A percentile compares a stretch with the other conserved stretches of the same genome.
phyloP scores from a whole-genome alignment of 352 stramenopile species.

The Aphanomyces stellatus region DNA sequence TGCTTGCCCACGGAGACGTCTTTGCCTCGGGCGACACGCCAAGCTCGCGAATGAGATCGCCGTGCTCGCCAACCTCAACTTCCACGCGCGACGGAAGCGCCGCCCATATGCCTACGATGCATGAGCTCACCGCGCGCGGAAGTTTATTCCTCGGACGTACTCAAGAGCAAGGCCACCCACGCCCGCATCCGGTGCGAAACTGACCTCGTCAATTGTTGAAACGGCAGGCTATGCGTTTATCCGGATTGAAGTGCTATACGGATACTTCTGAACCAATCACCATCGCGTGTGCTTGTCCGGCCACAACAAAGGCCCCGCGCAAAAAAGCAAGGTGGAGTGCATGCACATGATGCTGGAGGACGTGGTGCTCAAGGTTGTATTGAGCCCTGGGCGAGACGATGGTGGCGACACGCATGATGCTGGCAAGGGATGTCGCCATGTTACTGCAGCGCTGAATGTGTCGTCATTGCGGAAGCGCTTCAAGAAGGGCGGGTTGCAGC shows the following conservation, averaged over 20 bases:
- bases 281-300: not conserved
- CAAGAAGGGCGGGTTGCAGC: constrained; percentile 10
- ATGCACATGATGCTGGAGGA: not conserved
- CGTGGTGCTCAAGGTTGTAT: too few relatives aligned
- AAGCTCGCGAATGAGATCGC: not conserved
- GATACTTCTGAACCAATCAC: not conserved
- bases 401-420: not conserved
- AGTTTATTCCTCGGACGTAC: too few relatives aligned
- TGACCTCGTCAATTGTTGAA: too few relatives aligned
- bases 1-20: not conserved
- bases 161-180: too few relatives aligned
- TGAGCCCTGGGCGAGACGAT: too few relatives aligned
- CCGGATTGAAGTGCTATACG: not conserved
- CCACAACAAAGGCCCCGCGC: not conserved
- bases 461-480: constrained; percentile 3
- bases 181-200: too few relatives aligned
- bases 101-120: not conserved
- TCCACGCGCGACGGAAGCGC: not conserved
- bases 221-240: not conserved
- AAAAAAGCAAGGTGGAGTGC: too few relatives aligned
- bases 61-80: not conserved
- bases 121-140: too few relatives aligned
- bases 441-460: constrained; percentile 1
- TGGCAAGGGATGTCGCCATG: constrained; percentile 12
- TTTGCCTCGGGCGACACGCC: not conserved